phyloP scores from a whole-genome alignment of 352 stramenopile species.

The Globisporangium irregulare region DNA sequence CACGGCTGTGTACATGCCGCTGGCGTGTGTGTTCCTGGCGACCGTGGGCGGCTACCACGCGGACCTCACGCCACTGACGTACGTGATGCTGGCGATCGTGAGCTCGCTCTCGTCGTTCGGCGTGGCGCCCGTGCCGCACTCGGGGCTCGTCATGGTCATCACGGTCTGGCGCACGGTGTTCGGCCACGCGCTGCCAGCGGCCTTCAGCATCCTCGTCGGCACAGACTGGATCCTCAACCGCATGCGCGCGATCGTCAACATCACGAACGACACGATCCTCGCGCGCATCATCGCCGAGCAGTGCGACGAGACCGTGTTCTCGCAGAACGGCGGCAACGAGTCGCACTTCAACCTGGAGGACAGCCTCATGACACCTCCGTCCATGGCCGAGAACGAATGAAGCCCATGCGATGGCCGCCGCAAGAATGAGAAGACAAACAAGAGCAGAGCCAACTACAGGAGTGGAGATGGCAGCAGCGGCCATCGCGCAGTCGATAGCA shows the following conservation, averaged over 20 bases:
- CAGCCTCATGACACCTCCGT: constrained; percentile 13
- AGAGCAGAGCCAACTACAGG: not conserved
- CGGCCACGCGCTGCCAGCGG: constrained; percentile 42
- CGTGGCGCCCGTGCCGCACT: constrained; percentile 68
- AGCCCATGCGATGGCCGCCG: constrained; percentile 14
- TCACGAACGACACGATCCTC: constrained; percentile 83
- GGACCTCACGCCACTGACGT: constrained; percentile 53
- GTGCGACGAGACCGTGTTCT: constrained; percentile 47
- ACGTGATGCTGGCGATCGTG: constrained; percentile 62
- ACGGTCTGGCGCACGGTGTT: constrained; percentile 79
- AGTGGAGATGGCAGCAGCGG: not conserved
- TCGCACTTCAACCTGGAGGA: constrained; percentile 10
- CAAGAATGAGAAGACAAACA: constrained; percentile 20
- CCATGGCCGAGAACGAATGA: constrained; percentile 11
- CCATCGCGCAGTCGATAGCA: not conserved
- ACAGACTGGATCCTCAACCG: constrained; percentile 73
- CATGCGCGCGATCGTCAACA: constrained; percentile 70
- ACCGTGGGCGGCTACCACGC: constrained; percentile 51
- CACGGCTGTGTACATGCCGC: constrained; percentile 68
- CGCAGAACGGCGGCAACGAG: constrained; percentile 1
- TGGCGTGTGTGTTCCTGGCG: constrained; percentile 74
- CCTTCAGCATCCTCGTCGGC: constrained; percentile 69
- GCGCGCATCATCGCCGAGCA: constrained; percentile 75
- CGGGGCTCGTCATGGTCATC: constrained; percentile 74
- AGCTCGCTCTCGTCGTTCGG: constrained; percentile 67